These are phyloP conservation scores for Phyllostachys edulis DNA, from an alignment of 176 grass and related monocot genomes.

Conservation along the genomic window DNA sequence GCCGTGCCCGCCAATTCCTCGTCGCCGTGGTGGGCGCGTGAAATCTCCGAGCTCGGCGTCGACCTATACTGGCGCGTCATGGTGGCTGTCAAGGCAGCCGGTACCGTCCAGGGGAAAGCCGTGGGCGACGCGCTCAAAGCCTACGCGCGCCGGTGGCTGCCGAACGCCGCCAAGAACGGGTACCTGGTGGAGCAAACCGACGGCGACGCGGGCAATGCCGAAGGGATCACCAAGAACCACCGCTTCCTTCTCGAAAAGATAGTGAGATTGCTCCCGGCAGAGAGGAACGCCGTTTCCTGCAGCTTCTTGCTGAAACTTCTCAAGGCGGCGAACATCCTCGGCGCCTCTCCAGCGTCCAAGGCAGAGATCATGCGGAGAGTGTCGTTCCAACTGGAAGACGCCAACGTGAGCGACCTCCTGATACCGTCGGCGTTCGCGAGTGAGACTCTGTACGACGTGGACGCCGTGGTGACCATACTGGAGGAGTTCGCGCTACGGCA, in stretches of 20 bases:
- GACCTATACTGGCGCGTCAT: slow-evolving; percentile 83
- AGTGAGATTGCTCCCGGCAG: slow-evolving; percentile 52
- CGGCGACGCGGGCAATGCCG: neutral
- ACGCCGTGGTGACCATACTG: slow-evolving; percentile 48
- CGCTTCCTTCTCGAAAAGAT: slow-evolving; percentile 59
- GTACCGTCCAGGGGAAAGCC: slow-evolving; percentile 34
- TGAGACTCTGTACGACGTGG: slow-evolving; percentile 50
- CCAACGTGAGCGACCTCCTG: slow-evolving; percentile 58
- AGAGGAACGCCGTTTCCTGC: slow-evolving; percentile 60
- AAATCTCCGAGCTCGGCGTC: slow-evolving; percentile 50
- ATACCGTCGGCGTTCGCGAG: slow-evolving; percentile 40
- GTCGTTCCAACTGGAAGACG: slow-evolving; percentile 65
- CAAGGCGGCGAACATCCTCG: slow-evolving; percentile 52
- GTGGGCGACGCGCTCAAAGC: slow-evolving; percentile 52
- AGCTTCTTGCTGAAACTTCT: slow-evolving; percentile 59
- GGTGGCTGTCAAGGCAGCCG: slow-evolving; percentile 62
- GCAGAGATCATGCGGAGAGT: slow-evolving; percentile 51
- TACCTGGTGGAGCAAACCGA: neutral
- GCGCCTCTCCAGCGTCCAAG: slow-evolving; percentile 39
- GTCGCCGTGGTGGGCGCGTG: slow-evolving; percentile 50
- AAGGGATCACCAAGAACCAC: slow-evolving; percentile 34
- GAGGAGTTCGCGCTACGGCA: slow-evolving; percentile 62
- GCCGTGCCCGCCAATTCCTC: neutral
- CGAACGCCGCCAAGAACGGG: neutral
- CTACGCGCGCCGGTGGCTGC: slow-evolving; percentile 62